Evolutionary conservation across 495 filamentous ascomycete species (phyloP).

Genomic region (Neurospora hispaniola): DNA sequence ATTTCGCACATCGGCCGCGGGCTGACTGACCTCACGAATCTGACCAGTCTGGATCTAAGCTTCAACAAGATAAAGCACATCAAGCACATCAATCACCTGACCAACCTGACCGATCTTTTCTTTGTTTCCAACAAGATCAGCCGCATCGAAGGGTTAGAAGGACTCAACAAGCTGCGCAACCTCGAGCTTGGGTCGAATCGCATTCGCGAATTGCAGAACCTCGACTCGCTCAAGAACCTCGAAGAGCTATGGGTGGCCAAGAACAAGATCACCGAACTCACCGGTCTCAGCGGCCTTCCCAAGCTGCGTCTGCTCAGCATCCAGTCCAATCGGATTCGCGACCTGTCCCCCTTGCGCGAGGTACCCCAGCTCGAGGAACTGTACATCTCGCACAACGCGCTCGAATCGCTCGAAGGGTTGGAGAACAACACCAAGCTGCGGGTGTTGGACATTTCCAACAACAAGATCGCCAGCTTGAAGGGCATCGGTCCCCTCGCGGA

Average conservation of each 20-base stretch:
- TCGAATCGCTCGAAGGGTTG: conserved; percentile 67
- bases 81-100: conserved; percentile 74
- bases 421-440: conserved; percentile 59
- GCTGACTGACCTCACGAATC: conserved; percentile 61
- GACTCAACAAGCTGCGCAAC: conserved; percentile 61
- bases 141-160: conserved; percentile 75
- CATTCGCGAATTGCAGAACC: conserved; percentile 81
- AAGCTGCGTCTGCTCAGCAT: conserved; percentile 88
- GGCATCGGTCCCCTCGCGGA: conserved; percentile 57
- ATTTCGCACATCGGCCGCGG: conserved; percentile 71
- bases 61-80: conserved; percentile 99
- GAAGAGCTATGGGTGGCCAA: conserved; percentile 95
- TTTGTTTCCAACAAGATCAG: conserved; percentile 93
- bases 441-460: conserved; percentile 84
- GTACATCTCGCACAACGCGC: conserved; percentile 95
- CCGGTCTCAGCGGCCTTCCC: conserved; percentile 55
- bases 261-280: conserved; percentile 89
- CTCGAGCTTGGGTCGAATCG: conserved; percentile 87
- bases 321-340: conserved; percentile 89
- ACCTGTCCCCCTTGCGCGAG: conserved; percentile 59
- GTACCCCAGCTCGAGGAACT: conserved; percentile 84
- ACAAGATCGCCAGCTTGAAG: conserved; percentile 64
- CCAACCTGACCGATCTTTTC: conserved; percentile 71
- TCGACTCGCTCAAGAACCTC: conserved; percentile 62
- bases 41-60: conserved; percentile 78